A percentile compares a stretch with the other conserved stretches of the same genome.
Conservation (phyloP, 1,139 yeast species). For the Geotrichum bryndzae region DNA sequence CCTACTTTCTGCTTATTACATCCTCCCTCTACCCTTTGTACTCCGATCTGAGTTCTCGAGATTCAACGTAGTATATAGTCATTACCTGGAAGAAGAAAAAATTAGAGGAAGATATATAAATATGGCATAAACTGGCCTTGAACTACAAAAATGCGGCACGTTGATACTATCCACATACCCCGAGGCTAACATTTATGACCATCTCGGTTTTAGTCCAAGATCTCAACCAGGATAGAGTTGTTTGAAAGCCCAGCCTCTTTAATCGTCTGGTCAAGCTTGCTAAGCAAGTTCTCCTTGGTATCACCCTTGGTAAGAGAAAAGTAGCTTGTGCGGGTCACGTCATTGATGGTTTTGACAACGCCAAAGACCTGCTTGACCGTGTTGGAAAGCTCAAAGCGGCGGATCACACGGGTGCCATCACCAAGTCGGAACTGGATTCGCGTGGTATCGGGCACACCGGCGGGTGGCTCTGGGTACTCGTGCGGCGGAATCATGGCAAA, state of each 20-base stretch:
- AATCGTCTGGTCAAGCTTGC: slow-evolving; percentile 53
- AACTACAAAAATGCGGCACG: no score
- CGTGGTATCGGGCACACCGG: slow-evolving; percentile 53
- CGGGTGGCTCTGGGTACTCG: slow-evolving; percentile 53
- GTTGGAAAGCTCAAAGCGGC: slow-evolving; percentile 57
- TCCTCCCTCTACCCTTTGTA: no score
- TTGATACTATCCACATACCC: no score
- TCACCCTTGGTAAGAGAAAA: slow-evolving; percentile 54
- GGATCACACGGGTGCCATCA: slow-evolving; percentile 77
- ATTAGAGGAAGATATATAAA: no score
- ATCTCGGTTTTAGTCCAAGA: slow-evolving; percentile 26
- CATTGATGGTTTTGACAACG: slow-evolving; percentile 48
- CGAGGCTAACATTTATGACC: neutral
- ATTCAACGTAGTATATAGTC: no score
- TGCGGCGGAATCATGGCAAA: slow-evolving; percentile 46
- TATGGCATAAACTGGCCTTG: neutral
- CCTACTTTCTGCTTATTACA: no score
- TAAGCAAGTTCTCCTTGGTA: slow-evolving; percentile 58
- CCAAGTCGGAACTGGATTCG: slow-evolving; percentile 84
- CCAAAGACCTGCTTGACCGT: slow-evolving; percentile 57
- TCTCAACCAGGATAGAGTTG: slow-evolving; percentile 72
- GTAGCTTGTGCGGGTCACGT: slow-evolving; percentile 43
- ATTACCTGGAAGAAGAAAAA: no score
- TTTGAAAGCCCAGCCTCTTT: slow-evolving; percentile 73
- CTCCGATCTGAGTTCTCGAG: no score